Base-by-base conservation (phyloP, 2,329 filamentous ascomycete species). In the Diaporthe sp. region DNA sequence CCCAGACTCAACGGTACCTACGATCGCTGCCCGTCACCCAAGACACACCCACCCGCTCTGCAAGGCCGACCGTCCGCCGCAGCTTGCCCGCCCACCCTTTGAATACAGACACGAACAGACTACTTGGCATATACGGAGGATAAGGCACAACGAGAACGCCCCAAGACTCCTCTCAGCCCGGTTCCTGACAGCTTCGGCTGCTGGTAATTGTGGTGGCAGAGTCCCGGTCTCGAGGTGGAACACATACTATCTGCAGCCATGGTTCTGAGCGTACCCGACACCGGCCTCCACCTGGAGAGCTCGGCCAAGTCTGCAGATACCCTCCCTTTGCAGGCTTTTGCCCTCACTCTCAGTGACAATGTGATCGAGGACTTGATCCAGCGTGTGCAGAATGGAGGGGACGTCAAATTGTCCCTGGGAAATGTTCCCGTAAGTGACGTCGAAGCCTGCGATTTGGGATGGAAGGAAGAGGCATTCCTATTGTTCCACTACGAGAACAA, bases 291-390 rank as follows among this genome's bases (percentile, higher is more conserved):
- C 80, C 84, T 92, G 81, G 88, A 89, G 79, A 86, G 86, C 82
- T 85, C 87, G 76, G 83, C 86, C 77, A 85, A 85, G 69, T 80
- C 83, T 72, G 81, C 78, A 79, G 83, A 84, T 69, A 81, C 83
- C 73, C 82, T 89, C 50, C 88, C 88, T 12, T 83, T 85, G 39
- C 89, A 91, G 79, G 89, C 88, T 42, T 90, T 92, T 79, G 86
- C 89, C 76, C 83, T 93, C 72, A 87, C 85, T n/a, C 82, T 93
- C 76, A 87, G 84, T 78, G 87, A 91, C 80, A 85, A 84, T 79
- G 85, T 91, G 69, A 88, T 93, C 78, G 89, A 91, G 80, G 86
- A 90, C 76, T 89, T 93, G 87, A 91, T 93, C 77, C 86, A 86
- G 81, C 90, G 88, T 78, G 86, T 89, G 51, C 88, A 88, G 78